These are phyloP conservation scores for Alternaria hordeiaustralica DNA, from an alignment of 2,329 filamentous ascomycete species.

Conservation along the genomic window DNA sequence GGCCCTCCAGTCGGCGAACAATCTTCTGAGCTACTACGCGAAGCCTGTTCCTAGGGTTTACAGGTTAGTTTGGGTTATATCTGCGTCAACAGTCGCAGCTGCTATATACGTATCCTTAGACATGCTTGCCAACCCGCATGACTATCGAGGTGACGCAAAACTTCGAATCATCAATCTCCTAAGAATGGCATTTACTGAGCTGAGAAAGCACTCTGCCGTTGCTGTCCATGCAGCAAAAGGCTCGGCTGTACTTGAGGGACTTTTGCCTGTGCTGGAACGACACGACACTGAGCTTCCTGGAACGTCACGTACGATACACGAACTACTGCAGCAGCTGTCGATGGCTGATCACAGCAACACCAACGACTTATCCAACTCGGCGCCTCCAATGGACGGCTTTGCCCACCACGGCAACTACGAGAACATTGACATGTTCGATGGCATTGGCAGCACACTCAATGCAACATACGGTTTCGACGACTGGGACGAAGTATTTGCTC, in stretches of 20 bases:
- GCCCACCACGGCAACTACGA: neutral
- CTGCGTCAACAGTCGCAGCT: slow-evolving; percentile 13
- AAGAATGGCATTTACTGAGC: slow-evolving; percentile 4
- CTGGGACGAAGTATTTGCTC: slow-evolving; percentile 10
- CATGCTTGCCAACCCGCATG: slow-evolving; percentile 12
- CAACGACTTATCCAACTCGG: neutral
- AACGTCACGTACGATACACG: slow-evolving; percentile 9
- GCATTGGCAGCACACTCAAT: neutral
- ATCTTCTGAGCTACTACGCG: slow-evolving; percentile 11
- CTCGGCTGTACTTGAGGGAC: slow-evolving; percentile 9
- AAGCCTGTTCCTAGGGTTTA: slow-evolving; percentile 11
- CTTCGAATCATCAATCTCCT: slow-evolving; percentile 5
- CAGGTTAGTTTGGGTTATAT: slow-evolving; percentile 14
- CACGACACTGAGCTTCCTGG: slow-evolving; percentile 4
- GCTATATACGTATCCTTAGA: slow-evolving; percentile 13
- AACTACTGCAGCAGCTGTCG: slow-evolving; percentile 11
- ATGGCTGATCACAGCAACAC: neutral
- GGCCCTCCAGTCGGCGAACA: slow-evolving; percentile 9
- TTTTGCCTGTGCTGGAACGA: slow-evolving; percentile 6
- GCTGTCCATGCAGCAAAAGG: slow-evolving; percentile 14
- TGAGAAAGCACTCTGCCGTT: slow-evolving; percentile 13
- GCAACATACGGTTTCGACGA: neutral
- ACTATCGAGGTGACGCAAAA: slow-evolving; percentile 7
- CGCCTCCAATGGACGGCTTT: neutral
- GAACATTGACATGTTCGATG: slow-evolving; percentile 1